Percentiles rank a stretch among this genome's conserved stretches.
Evolutionary conservation across 495 filamentous ascomycete genomes (phyloP).

Genomic region (Aspergillus haitiensis): DNA sequence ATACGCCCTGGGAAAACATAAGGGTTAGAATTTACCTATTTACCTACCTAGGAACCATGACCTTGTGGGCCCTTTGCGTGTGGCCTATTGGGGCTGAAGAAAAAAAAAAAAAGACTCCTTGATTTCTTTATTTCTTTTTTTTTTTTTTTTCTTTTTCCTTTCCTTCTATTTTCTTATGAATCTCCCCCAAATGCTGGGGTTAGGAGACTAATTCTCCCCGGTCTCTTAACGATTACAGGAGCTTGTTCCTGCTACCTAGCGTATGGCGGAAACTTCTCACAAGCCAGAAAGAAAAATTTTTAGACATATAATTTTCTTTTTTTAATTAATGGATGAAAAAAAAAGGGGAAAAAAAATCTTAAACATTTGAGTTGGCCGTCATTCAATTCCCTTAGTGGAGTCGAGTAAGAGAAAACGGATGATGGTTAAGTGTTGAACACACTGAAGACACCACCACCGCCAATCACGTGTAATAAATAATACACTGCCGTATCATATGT

Average conservation of each 20-base stretch:
- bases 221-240: slow-evolving; percentile 9
- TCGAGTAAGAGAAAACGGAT: neutral
- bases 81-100: slow-evolving; percentile 21
- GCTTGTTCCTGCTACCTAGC: slow-evolving; percentile 22
- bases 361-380: neutral
- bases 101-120: neutral
- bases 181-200: slow-evolving; percentile 4
- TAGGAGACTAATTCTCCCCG: slow-evolving; percentile 8
- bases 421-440: neutral
- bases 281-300: too few species aligned
- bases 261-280: neutral
- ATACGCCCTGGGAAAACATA: neutral
- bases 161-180: neutral
- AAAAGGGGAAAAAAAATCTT: too few species aligned
- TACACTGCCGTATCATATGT: slow-evolving; percentile 7
- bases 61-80: slow-evolving; percentile 11
- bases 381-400: neutral
- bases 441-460: slow-evolving; percentile 5
- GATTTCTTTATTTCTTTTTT: neutral
- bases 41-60: slow-evolving; percentile 8
- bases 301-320: neutral
- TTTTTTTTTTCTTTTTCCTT: slow-evolving; percentile 1
- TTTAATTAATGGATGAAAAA: neutral
- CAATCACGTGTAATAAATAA: slow-evolving; percentile 9
- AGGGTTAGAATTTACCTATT: neutral